Base-by-base conservation (phyloP, 495 filamentous ascomycete genomes). In the Bacidia gigantensis region DNA sequence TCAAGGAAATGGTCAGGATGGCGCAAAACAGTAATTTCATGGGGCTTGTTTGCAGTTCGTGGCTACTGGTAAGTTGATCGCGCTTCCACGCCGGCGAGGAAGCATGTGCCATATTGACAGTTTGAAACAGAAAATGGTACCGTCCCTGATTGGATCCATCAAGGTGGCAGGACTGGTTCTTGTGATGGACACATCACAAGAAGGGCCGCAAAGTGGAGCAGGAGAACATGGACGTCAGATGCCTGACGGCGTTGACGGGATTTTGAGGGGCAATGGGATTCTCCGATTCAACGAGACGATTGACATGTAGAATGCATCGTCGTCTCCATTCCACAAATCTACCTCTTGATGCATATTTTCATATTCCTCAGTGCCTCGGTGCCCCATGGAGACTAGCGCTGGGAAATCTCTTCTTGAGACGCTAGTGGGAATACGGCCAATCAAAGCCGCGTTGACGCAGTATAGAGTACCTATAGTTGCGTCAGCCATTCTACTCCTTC, bases 11-110 rank as follows among this genome's bases (percentile, higher is more conserved):
- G 20, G 93, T 95, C 17, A 76, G 89, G 54, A 89, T 92, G 63
- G 89, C 93, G 32, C 85, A 89, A 64, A 86, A 80, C 57, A 98
- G 97, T 66, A 98, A 98, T 62, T 87, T 98, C 53, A 97, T 98
- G 92, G 92, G 92, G 17, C 63, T 98, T 63, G 84, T 97, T 52
- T 95, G 89, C 65, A 84, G 80, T 56, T 89, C 86, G 21, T 76
- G 81, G 59, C 70, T 97, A 53, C 64, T 98, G 73, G 89, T 93
- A 73, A 62, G 81, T 75, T n/a, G 12, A 32, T 2, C n/a, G 26
- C 5, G 26, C 21, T 26, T n/a, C 5, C 12, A 35, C 5, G 14
- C 5, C 7, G 14, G 29, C 29, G 14, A 14, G 29, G 5, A 14
- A 35, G 7, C 5, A 14, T 35, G 29, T 35, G 29, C 14, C 7